Percentiles rank a stretch among this genome's conserved stretches.
Conservation (phyloP, 2,329 filamentous ascomycete genomes). For the Colletotrichum zoysiae region DNA sequence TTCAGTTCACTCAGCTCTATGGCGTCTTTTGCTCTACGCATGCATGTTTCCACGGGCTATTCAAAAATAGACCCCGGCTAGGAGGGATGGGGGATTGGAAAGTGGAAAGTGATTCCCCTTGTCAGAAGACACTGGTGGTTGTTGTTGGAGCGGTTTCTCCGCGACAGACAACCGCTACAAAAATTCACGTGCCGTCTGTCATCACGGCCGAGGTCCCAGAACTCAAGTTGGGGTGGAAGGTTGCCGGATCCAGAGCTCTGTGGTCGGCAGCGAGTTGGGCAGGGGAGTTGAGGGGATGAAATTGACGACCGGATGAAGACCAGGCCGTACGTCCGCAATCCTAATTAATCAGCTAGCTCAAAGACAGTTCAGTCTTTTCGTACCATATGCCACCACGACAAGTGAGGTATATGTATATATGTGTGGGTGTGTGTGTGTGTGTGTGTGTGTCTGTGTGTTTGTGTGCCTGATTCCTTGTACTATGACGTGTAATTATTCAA, state of each 20-base stretch:
- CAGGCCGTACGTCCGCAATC: slow-evolving; percentile 28
- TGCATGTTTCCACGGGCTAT: neutral
- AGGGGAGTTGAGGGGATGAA: neutral
- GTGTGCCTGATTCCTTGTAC: too few relatives aligned
- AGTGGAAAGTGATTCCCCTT: neutral
- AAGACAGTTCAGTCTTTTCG: neutral
- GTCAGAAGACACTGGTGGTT: neutral
- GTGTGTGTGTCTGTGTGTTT: too few relatives aligned
- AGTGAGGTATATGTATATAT: neutral
- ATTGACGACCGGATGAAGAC: neutral
- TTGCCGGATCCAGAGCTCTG: neutral
- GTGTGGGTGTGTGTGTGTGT: too few relatives aligned
- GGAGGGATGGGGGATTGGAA: neutral
- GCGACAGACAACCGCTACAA: neutral
- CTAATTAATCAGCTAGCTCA: slow-evolving; percentile 26
- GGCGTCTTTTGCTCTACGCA: slow-evolving; percentile 17
- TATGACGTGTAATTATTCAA: neutral
- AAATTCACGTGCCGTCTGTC: neutral
- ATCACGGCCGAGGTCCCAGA: neutral
- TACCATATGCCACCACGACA: neutral
- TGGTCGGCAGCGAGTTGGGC: neutral
- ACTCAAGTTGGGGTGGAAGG: neutral
- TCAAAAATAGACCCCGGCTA: neutral
- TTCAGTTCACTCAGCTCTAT: slow-evolving; percentile 1
- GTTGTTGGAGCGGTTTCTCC: neutral